A percentile compares a stretch with the other conserved stretches of the same genome.
Evolutionary conservation across 148 eudicot species (phyloP).

Genomic region (Nepenthes mirabilis): DNA sequence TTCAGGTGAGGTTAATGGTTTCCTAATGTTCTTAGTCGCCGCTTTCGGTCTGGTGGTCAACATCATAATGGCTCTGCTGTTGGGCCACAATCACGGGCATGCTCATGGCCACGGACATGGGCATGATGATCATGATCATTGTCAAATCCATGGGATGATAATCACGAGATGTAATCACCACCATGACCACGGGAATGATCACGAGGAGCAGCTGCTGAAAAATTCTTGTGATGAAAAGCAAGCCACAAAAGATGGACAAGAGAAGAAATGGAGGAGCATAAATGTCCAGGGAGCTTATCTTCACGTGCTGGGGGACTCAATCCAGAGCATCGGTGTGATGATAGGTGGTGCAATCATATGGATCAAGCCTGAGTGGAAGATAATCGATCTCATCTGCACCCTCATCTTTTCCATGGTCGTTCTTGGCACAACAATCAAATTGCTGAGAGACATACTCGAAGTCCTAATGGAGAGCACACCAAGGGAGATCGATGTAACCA

Average conservation of each 20-base stretch:
- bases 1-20: slow-evolving; percentile 74
- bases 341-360: slow-evolving; percentile 88
- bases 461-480: slow-evolving; percentile 98
- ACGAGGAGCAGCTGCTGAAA: slow-evolving; percentile 33
- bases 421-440: slow-evolving; percentile 62
- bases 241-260: slow-evolving; percentile 4
- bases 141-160: slow-evolving; percentile 30
- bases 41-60: slow-evolving; percentile 78
- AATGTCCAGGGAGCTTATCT: slow-evolving; percentile 91
- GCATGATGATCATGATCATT: slow-evolving; percentile 16
- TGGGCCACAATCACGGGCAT: slow-evolving; percentile 76
- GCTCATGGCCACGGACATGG: slow-evolving; percentile 32
- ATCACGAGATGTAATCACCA: slow-evolving; percentile 19
- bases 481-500: slow-evolving; percentile 80
- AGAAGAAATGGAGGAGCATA: slow-evolving; percentile 43
- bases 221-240: slow-evolving; percentile 6
- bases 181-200: slow-evolving; percentile 27
- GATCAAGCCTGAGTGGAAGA: slow-evolving; percentile 87
- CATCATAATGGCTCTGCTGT: slow-evolving; percentile 56
- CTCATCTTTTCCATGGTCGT: slow-evolving; percentile 69
- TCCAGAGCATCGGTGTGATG: slow-evolving; percentile 95
- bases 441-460: slow-evolving; percentile 69
- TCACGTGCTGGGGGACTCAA: slow-evolving; percentile 89
- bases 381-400: slow-evolving; percentile 86
- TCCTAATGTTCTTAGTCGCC: slow-evolving; percentile 70